Conservation (phyloP, 306 rosid species). For the Acacia crassicarpa region DNA sequence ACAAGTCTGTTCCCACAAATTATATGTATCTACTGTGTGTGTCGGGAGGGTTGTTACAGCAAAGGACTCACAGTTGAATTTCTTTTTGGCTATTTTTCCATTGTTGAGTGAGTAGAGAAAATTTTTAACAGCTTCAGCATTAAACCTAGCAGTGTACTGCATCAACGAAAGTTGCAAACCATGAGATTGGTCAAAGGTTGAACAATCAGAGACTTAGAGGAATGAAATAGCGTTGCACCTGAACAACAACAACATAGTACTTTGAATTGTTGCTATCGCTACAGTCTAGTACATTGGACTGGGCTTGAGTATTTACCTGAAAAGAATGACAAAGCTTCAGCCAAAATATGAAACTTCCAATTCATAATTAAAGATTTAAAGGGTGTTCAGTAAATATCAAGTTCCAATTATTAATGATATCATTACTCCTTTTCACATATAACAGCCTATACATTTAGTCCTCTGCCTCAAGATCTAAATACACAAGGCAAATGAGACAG, state of each 20-base stretch:
- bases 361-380: not conserved
- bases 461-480: not conserved
- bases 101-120: constrained; percentile 46
- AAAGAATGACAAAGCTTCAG: not conserved
- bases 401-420: not conserved
- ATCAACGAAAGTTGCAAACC: constrained; percentile 17
- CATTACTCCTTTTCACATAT: not conserved
- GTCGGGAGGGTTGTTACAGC: not conserved
- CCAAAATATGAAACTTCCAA: not conserved
- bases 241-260: constrained; percentile 78
- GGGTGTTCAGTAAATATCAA: not conserved
- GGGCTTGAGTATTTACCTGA: constrained; percentile 86
- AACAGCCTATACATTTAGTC: not conserved
- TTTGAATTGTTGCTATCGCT: constrained; percentile 79
- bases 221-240: constrained; percentile 27
- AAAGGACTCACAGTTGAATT: constrained; percentile 42
- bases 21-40: not conserved
- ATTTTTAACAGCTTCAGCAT: constrained; percentile 50
- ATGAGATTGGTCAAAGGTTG: not conserved
- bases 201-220: not conserved
- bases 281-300: constrained; percentile 63
- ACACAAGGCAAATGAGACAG: not conserved
- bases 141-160: constrained; percentile 54
- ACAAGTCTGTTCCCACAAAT: not conserved
- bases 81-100: constrained; percentile 45